Evolutionary conservation across 2,329 filamentous ascomycete genomes (phyloP), one percentile per base, ranked within the genome.

Genomic region (Penicillium sp.): DNA sequence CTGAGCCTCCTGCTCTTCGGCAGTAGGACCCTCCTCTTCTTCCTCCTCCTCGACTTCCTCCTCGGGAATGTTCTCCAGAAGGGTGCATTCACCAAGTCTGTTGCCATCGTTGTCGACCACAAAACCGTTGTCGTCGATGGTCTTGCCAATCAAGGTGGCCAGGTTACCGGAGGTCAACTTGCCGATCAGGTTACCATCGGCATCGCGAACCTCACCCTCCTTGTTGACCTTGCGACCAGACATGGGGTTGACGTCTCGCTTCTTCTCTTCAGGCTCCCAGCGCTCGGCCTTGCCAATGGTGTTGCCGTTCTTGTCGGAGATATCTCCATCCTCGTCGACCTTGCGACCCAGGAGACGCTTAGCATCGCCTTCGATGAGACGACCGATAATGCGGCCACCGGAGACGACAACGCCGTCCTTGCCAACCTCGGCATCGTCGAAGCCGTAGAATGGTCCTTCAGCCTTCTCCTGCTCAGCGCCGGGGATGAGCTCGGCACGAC

Each of bases 321-420:
- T 84, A 51, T 91, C 89, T 13, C 89, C 89, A 61, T 91, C 88
- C 35, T 87, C 80, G 59, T 91, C 88, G 25, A 91, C 87, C 38
- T 82, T 76, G 73, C 87, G 88, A 30, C 88, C 89, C 59, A 85
- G 83, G 28, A 91, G 81, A 57, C 83, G 82, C 76, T 87, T 87
- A 8, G 82, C 72, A 52, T 91, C 87, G 14, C 89, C 89, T 62
- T 89, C 85, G 4, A 86, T 76, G 6, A 91, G 77, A 51, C 84
- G 84, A 46, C 89, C 89, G 33, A 75, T 72, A 40, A 69, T 59
- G 19, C 60, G 64, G 7, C 61, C 84, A 6, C 83, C 78, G 61
- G 79, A 79, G 62, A 79, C 76, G 56, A 87, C 78, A 16, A 83
- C 80, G 19, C 84, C 85, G 35, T 87, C 84, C 72, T 87, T 87